Conservation (phyloP, 371 early-diverging fungal species). For the Mucor racemosus region DNA sequence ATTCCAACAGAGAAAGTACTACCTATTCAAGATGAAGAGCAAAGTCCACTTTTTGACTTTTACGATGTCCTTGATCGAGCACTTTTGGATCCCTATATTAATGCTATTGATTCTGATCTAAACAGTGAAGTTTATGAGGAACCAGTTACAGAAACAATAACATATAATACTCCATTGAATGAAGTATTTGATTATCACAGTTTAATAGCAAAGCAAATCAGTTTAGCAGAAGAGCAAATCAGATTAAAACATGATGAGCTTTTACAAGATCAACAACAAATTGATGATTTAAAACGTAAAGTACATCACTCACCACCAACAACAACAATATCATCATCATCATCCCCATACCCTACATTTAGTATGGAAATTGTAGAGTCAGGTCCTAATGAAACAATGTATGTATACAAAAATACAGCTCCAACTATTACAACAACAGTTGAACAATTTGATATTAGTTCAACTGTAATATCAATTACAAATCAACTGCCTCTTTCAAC, state of each 20-base stretch:
- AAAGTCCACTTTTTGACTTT: not conserved
- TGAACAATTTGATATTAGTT: not conserved
- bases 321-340: too few relatives aligned
- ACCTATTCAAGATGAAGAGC: not conserved
- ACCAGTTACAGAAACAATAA: not conserved
- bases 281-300: conserved; percentile 1
- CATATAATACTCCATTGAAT: not conserved
- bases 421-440: not conserved
- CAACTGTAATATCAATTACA: not conserved
- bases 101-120: not conserved
- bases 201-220: not conserved
- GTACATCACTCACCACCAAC: not conserved
- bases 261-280: conserved; percentile 3
- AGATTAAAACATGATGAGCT: not conserved
- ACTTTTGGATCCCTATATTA: not conserved
- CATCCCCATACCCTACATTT: not conserved
- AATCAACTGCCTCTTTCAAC: not conserved
- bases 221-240: not conserved
- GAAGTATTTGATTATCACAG: not conserved
- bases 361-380: not conserved
- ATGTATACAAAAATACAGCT: not conserved
- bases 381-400: not conserved
- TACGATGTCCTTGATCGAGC: not conserved
- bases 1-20: not conserved
- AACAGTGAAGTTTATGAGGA: not conserved